Evolutionary conservation across 352 stramenopile genomes (phyloP).

Genomic region (Pythium monospermum): DNA sequence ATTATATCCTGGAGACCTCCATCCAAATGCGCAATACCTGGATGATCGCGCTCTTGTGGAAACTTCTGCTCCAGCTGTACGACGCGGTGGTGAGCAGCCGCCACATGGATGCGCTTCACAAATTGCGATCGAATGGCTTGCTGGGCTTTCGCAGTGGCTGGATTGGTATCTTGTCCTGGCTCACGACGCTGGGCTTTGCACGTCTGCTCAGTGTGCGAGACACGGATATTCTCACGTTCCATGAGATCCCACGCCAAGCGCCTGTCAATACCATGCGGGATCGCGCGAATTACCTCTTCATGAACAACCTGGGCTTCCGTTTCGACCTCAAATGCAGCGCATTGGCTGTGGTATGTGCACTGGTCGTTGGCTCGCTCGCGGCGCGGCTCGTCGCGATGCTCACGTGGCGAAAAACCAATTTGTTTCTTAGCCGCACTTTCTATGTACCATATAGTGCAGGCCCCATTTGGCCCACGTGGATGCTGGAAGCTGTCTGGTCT

Average conservation of each 20-base stretch:
- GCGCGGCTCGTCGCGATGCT: not conserved
- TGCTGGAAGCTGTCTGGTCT: too few relatives aligned
- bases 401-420: not conserved
- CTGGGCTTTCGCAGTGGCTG: constrained; percentile 7
- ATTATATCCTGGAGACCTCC: constrained; percentile 3
- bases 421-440: too few relatives aligned
- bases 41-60: constrained; percentile 22
- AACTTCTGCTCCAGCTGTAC: not conserved
- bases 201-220: constrained; percentile 11
- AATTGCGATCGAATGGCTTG: constrained; percentile 1
- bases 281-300: not conserved
- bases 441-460: too few relatives aligned
- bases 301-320: not conserved
- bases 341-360: not conserved
- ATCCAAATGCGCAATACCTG: constrained; percentile 29
- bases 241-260: constrained; percentile 3
- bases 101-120: not conserved
- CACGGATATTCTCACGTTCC: constrained; percentile 7
- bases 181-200: constrained; percentile 15
- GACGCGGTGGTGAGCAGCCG: not conserved
- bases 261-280: not conserved
- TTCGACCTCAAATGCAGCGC: constrained; percentile 12
- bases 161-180: constrained; percentile 7
- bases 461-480: too few relatives aligned
- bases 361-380: not conserved